Evolutionary conservation across 1,139 yeast genomes (phyloP).

Genomic region (Waltiozyma sp.): DNA sequence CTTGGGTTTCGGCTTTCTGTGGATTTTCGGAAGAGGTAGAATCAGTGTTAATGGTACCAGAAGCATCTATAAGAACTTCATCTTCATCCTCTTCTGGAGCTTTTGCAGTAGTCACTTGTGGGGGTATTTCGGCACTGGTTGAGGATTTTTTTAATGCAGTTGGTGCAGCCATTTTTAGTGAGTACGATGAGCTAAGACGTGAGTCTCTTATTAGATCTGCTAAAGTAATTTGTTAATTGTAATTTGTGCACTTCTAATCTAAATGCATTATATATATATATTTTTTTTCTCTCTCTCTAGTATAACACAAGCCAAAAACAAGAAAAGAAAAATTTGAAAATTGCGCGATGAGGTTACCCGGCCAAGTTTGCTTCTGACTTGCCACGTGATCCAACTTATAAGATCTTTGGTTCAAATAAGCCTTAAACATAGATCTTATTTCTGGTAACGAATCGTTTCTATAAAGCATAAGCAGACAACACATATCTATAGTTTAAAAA

Average conservation of each 20-base stretch:
- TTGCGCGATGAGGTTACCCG: not conserved
- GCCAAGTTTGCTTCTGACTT: too few species aligned
- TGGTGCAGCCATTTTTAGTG: constrained; percentile 60
- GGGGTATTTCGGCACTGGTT: constrained; percentile 7
- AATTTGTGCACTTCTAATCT: too few species aligned
- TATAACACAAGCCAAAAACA: not conserved
- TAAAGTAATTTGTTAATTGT: too few species aligned
- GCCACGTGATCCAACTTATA: too few species aligned
- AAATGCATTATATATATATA: too few species aligned
- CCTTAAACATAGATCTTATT: too few species aligned
- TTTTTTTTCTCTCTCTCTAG: not conserved
- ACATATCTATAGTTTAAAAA: too few species aligned
- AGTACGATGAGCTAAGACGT: too few species aligned
- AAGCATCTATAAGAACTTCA: constrained; percentile 62
- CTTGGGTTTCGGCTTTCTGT: constrained; percentile 27
- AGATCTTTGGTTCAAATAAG: too few species aligned
- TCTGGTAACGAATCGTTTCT: too few species aligned
- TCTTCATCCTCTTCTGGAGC: constrained; percentile 32
- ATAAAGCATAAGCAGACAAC: too few species aligned
- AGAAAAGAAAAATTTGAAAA: not conserved
- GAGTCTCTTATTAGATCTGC: too few species aligned
- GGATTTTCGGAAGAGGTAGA: constrained; percentile 21
- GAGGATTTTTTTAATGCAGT: constrained; percentile 33
- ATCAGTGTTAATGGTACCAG: constrained; percentile 14
- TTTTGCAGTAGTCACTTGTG: constrained; percentile 11